Evolutionary conservation across 2,329 filamentous ascomycete genomes (phyloP), one percentile per base, ranked within the genome.

Genomic region (Neurospora crassa): DNA sequence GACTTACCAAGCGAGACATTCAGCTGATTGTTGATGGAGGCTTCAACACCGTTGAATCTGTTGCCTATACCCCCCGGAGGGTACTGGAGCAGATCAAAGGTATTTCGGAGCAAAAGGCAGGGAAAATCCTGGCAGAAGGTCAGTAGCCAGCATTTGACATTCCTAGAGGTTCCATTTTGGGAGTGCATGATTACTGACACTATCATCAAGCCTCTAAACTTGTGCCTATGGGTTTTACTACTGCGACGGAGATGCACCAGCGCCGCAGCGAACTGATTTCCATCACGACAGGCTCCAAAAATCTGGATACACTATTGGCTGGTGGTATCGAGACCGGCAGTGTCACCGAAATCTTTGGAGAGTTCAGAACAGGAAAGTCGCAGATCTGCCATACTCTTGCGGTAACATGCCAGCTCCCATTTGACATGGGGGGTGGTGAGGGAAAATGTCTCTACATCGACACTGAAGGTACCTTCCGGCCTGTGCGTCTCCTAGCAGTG

Each of bases 381-480:
- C 96, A 99, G 81, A 95, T 99, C 71, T 99, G 96, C 78, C 96
- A 99, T 80, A 99, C 96, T 0, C 86, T 99, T n/a, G 96, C 96
- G 0, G 96, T 99, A 40, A 99, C 96, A 67, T 99, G 96, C 79
- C 96, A 99, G 81, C 82, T 99, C 63, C 96, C 96, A 1, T 98
- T 99, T 79, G 96, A 99, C 79, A 98, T 98, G 95, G 96, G 96
- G 70, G 96, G 96, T 71, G 96, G 96, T 40, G 96, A 99, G 82
- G 96, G 96, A 67, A 99, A 99, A 80, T 99, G 96, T 78, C 86
- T 99, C 68, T 99, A 99, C 78, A 99, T 99, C 75, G 96, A 99
- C 78, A 99, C 96, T 0, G 96, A 99, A 81, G 96, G 96, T 73
- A 99, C 96, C 1, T 99, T 99, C 79, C 89, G 94, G 75, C 96